Base-by-base conservation (phyloP, 2,329 filamentous ascomycete species). In the Aureobasidium mangrovei region DNA sequence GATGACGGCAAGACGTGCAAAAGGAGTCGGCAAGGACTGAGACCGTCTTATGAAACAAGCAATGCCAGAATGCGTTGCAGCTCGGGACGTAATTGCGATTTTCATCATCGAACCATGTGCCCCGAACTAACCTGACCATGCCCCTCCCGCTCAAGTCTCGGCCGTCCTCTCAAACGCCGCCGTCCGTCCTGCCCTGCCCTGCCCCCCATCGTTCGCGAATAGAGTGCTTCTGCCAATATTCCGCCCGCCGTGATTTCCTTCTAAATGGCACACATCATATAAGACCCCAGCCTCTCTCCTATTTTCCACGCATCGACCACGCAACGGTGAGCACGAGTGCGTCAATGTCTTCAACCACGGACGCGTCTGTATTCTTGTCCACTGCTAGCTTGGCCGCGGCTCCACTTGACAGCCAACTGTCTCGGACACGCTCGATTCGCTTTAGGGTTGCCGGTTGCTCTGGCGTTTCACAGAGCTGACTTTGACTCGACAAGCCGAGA, bases 151-250 rank as follows among this genome's bases (percentile, higher is more conserved):
- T 18, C 18, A 18, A 18, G 18, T 18, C 18, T 18, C 18, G 18
- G 18, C 18, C 18, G 18, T 18, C 18, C 18, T 18, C 18, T 18
- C 18, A 28, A 32, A 39, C 36, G 46, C 28, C 18, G 4, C 4
- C 38, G 44, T 31, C 32, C 46, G 46, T 31, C 39, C 46, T 36
- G 40, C n/a, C 46, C 8, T 29, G 36, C 46, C 46, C 45, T 36
- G 36, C 46, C 35, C n/a, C 7, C 3, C n/a, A 45, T 47, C 33
- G 18, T 38, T 47, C 33, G 46, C 46, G 40, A 36, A 49, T 49
- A 49, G 46, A 49, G 46, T 49, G 28, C 46, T 49, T 49, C 46
- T 40, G 28, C 46, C 27, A 28, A 18, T 7, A 49, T 32, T 49
- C 46, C 18, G 4, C 12, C 8, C 46, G 31, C 35, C n/a, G 46